Base-by-base conservation (phyloP, 306 rosid genomes). In the Purshia tridentata region DNA sequence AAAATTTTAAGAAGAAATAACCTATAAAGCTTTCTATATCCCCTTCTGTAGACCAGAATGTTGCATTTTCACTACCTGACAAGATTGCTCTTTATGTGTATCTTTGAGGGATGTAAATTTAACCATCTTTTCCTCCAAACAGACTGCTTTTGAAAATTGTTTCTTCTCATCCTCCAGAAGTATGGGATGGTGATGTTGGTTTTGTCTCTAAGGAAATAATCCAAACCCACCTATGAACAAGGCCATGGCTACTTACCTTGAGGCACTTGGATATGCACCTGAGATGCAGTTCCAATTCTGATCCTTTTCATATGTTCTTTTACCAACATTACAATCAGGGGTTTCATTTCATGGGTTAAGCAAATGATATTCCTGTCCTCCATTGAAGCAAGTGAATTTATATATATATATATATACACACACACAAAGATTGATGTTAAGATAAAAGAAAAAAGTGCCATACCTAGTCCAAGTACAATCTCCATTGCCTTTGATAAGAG, bases 221-320 rank as follows among this genome's bases (percentile, higher is more conserved):
- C 84, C 87, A 95, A 82, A 42, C 86, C 23, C 93, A 8, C 97
- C 97, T 0, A 94, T 94, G 99, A 94, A 94, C 93, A 94, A 94
- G 84, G 99, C 96, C 66, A 91, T 94, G 97, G 88, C 84, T 42
- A 89, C 74, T 72, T 88, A 89, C 80, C 97, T 94, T 16, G 94
- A 91, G 1, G 86, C 84, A 68, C 81, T 94, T 54, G 91, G 73
- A 61, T 94, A 94, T 72, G 46, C 87, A 52, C 73, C 96, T 29
- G 93, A 91, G 72, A 87, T 79, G 90, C 96, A 79, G 89, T 93
- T 94, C 82, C 98, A 91, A 80, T 94, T 94, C 86, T 94, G 88
- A 91, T 86, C 41, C 45, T n/a, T 42, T 48, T 7, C n/a, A 1
- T 15, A 19, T 46, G 15, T 46, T 20, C 60, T n/a, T n/a, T n/a